A percentile compares a stretch with the other conserved stretches of the same genome.
Evolutionary conservation across 2,329 filamentous ascomycete genomes (phyloP).

Genomic region (Xylaria sp.): DNA sequence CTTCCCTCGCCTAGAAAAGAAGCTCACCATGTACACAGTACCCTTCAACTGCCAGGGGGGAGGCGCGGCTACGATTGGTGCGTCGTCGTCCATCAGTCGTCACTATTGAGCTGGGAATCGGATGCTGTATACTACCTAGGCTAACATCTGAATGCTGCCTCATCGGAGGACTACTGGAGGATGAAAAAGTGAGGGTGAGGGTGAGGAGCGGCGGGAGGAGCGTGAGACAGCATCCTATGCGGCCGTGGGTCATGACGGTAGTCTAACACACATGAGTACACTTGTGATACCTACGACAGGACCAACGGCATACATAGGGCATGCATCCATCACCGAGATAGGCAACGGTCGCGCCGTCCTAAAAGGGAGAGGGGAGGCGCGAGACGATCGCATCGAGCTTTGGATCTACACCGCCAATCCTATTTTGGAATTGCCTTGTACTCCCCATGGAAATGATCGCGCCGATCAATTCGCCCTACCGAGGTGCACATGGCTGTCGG

Average conservation of each 20-base stretch:
- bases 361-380: background rate
- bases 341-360: background rate
- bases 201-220: background rate
- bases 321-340: background rate
- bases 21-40: slow-evolving; percentile 57
- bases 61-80: slow-evolving; percentile 42
- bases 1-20: slow-evolving; percentile 53
- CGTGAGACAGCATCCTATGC: background rate
- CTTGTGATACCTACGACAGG: background rate
- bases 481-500: background rate
- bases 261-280: background rate
- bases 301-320: background rate
- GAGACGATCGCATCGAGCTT: background rate
- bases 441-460: background rate
- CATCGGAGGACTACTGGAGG: background rate
- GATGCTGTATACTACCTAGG: background rate
- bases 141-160: background rate
- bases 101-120: background rate
- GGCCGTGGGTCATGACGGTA: background rate
- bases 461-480: background rate
- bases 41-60: slow-evolving; percentile 60
- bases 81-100: slow-evolving; percentile 31
- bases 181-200: too few species aligned
- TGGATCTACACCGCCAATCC: slow-evolving; percentile 1
- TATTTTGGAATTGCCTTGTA: background rate